Evolutionary conservation across 192 early-diverging fungal genomes (phyloP).

Genomic region (Dissophora ornata): DNA sequence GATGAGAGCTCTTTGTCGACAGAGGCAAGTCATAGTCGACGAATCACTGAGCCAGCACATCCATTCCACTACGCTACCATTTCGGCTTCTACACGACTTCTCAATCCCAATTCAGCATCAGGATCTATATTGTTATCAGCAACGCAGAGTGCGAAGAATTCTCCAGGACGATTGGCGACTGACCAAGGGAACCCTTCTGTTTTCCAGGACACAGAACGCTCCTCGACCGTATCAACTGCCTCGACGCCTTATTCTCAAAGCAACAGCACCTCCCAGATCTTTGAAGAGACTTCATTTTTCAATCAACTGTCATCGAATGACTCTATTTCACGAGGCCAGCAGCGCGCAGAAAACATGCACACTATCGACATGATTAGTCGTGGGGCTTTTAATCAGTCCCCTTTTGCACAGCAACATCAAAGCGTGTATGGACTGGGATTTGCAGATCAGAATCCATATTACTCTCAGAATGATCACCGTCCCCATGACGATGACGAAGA

Average conservation of each 20-base stretch:
- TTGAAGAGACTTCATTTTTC: slow-evolving; percentile 53
- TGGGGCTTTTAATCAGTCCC: slow-evolving; percentile 8
- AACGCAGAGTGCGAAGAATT: background rate
- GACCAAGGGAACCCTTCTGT: background rate
- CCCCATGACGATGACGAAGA: slow-evolving; percentile 1
- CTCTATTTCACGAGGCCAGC: slow-evolving; percentile 37
- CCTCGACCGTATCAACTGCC: slow-evolving; percentile 27
- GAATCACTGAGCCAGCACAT: slow-evolving; percentile 33
- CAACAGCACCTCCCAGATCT: slow-evolving; percentile 50
- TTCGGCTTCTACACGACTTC: slow-evolving; percentile 15
- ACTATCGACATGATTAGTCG: background rate
- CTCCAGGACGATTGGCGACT: slow-evolving; percentile 2
- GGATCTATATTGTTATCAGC: background rate
- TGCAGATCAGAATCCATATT: slow-evolving; percentile 4
- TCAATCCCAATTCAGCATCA: background rate
- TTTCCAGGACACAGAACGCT: slow-evolving; percentile 35
- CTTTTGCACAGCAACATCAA: slow-evolving; percentile 7
- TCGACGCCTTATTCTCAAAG: slow-evolving; percentile 52
- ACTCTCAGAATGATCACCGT: background rate
- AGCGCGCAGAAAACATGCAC: background rate
- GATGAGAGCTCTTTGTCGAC: slow-evolving; percentile 8
- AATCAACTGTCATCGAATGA: slow-evolving; percentile 50
- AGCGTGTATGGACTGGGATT: slow-evolving; percentile 32
- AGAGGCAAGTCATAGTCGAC: background rate
- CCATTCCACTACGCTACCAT: slow-evolving; percentile 43